These are phyloP conservation scores for Sporothrix variecibatus DNA, from an alignment of 2,329 filamentous ascomycete species.

Conservation along the genomic window DNA sequence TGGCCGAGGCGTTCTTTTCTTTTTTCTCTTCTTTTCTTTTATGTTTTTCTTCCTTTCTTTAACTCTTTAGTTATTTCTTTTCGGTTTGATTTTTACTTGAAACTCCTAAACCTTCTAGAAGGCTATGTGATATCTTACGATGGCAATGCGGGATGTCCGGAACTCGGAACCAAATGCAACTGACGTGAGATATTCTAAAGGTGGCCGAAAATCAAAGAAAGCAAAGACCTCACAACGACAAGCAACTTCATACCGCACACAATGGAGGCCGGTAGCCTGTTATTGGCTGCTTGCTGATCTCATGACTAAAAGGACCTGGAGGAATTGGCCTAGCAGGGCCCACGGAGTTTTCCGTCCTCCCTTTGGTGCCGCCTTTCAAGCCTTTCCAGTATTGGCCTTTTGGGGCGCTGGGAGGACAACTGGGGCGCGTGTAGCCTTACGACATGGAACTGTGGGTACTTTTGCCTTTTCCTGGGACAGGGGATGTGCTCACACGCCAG, in stretches of 20 bases:
- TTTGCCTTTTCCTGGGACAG: not conserved
- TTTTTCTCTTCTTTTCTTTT: not conserved
- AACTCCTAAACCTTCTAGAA: not conserved
- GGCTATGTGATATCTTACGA: not conserved
- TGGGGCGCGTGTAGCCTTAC: constrained; percentile 1
- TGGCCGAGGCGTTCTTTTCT: not conserved
- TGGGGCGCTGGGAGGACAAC: not conserved
- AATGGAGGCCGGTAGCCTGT: not conserved
- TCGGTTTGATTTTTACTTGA: not conserved
- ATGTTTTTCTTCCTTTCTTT: too few relatives aligned
- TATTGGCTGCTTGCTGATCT: not conserved
- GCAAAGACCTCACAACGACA: not conserved
- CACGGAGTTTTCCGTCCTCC: not conserved
- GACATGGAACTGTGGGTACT: not conserved
- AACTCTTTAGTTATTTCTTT: too few relatives aligned
- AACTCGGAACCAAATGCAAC: not conserved
- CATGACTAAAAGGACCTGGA: not conserved
- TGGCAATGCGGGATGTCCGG: not conserved
- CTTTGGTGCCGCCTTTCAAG: not conserved
- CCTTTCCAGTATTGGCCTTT: not conserved
- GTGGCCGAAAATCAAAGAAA: not conserved
- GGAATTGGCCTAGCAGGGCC: not conserved
- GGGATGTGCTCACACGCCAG: not conserved
- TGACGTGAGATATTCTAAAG: not conserved
- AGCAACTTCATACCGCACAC: not conserved